A percentile compares a stretch with the other conserved stretches of the same genome.
These are phyloP conservation scores for Micractinium sp. DNA, from an alignment of 139 green algal genomes.

Conservation along the genomic window DNA sequence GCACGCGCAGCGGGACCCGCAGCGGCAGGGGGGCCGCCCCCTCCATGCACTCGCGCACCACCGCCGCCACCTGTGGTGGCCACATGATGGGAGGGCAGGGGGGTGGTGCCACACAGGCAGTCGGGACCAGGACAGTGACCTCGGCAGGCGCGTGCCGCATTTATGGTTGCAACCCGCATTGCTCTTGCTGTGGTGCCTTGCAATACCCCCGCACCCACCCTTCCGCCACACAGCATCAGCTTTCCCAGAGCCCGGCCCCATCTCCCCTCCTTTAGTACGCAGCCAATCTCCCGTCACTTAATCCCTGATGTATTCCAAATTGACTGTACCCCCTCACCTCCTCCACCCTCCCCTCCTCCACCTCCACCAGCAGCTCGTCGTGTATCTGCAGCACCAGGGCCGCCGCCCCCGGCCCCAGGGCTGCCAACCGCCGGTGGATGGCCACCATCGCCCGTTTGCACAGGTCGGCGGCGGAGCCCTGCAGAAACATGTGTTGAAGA, in stretches of 20 bases:
- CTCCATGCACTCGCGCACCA: conserved; percentile 73
- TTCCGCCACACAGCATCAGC: no score
- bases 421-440: conserved; percentile 30
- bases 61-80: conserved; percentile 13
- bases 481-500: conserved; percentile 17
- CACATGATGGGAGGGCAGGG: neutral
- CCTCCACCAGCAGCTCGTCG: conserved; percentile 90
- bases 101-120: no score
- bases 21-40: conserved; percentile 40
- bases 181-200: no score
- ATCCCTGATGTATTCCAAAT: no score
- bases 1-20: conserved; percentile 74
- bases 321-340: no score
- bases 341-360: conserved; percentile 45
- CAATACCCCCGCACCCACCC: no score
- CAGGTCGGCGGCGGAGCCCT: conserved; percentile 83
- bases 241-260: no score
- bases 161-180: neutral
- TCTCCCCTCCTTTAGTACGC: no score
- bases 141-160: neutral
- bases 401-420: neutral
- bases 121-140: neutral
- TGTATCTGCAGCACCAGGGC: conserved; percentile 74
- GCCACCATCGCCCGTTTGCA: conserved; percentile 73
- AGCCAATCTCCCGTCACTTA: neutral